These are phyloP conservation scores for Mycena pura DNA, from an alignment of 768 basidiomycete species.

Conservation along the genomic window DNA sequence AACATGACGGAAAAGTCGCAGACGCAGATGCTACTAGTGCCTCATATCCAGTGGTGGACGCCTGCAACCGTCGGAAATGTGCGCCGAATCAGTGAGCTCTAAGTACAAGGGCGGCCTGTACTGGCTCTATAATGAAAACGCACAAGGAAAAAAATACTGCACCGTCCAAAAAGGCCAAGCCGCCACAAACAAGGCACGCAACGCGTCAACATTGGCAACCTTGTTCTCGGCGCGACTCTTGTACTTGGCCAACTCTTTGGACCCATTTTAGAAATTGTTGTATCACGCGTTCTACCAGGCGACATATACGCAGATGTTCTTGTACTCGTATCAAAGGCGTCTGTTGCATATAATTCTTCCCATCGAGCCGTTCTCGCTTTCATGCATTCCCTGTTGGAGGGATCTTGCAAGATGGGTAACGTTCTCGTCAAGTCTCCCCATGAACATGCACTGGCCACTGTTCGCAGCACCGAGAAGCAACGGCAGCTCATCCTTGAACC, in stretches of 20 bases:
- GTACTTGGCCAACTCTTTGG: conserved; percentile 11
- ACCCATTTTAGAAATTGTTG: conserved; percentile 12
- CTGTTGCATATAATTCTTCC: not conserved
- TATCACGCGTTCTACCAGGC: not conserved
- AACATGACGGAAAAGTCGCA: too few species aligned
- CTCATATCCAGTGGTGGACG: too few species aligned
- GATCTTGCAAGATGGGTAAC: conserved; percentile 13
- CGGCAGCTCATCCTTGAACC: conserved; percentile 17
- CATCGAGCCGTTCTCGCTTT: not conserved
- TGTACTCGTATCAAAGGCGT: conserved; percentile 14
- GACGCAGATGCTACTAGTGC: too few species aligned
- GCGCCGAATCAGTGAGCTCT: too few species aligned
- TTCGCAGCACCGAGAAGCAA: conserved; percentile 12
- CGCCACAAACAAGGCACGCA: not conserved
- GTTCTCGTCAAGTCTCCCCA: conserved; percentile 22
- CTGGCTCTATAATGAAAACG: too few species aligned
- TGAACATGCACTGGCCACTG: conserved; percentile 13
- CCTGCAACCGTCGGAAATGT: too few species aligned
- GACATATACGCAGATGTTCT: not conserved
- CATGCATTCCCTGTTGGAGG: not conserved
- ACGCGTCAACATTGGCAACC: conserved; percentile 7
- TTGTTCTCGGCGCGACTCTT: conserved; percentile 15
- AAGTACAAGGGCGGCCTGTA: too few species aligned
- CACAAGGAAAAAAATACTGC: too few species aligned
- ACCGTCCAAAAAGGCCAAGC: too few species aligned